Conservation (phyloP, 1,284 basidiomycete genomes). For the Microbotryum intermedium region DNA sequence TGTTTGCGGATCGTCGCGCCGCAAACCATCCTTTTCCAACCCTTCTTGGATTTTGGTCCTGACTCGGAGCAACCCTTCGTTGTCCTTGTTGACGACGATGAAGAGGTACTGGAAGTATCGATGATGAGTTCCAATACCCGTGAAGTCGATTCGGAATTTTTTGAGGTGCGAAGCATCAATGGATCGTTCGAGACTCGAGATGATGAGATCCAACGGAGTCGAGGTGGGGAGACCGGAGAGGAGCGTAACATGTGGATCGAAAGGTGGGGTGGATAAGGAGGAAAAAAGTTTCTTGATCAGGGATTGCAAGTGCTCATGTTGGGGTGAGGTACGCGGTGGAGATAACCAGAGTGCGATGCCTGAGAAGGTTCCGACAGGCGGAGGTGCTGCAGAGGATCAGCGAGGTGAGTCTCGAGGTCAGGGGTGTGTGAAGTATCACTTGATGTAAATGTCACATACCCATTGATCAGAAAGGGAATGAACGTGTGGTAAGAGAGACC, state of each 20-base stretch:
- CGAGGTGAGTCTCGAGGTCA: too few species aligned
- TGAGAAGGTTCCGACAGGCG: not conserved
- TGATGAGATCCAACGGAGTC: not conserved
- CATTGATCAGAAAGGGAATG: too few species aligned
- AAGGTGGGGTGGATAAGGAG: not conserved
- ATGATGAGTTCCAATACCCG: not conserved
- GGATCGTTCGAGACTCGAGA: not conserved
- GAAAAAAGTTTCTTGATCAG: not conserved
- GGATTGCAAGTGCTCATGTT: not conserved
- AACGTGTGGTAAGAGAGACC: too few species aligned
- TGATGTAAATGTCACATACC: too few species aligned
- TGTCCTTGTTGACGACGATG: not conserved
- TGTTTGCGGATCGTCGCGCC: not conserved
- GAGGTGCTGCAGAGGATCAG: too few species aligned
- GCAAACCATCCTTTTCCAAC: not conserved
- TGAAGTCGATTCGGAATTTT: not conserved
- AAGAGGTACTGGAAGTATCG: slow-evolving; percentile 23
- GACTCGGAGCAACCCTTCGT: not conserved
- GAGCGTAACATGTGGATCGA: slow-evolving; percentile 17
- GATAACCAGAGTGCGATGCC: slow-evolving; percentile 17
- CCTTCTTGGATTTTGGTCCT: not conserved
- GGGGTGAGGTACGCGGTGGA: not conserved
- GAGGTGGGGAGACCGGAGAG: slow-evolving; percentile 5
- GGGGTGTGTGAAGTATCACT: too few species aligned
- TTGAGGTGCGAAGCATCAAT: not conserved